Base-by-base conservation (phyloP, 352 stramenopile species). In the Phytophthora pinifolia region DNA sequence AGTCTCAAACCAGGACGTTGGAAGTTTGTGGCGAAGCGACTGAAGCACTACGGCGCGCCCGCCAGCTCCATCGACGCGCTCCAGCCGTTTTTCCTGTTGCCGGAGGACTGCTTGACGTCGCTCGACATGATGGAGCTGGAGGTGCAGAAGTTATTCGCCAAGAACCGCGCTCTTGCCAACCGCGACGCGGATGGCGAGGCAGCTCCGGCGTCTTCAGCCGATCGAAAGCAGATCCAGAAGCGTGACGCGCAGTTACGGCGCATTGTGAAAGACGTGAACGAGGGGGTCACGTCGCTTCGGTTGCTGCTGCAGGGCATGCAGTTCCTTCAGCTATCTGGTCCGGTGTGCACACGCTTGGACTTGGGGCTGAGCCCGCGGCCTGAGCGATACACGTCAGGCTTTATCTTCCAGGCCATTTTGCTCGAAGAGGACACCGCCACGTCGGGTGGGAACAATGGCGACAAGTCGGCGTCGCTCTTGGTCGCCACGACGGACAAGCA, bases 391-490 rank as follows among this genome's bases (percentile, higher is more conserved):
- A 76, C 78, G 1, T 90, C 80, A 12, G 86, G 83, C 1, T 89
- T 95, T 39, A 78, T 95, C 30, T 95, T 95, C 59, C 82, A 94
- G 53, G 83, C 84, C 3, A 81, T 92, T 22, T 75, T 92, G 37
- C 67, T 84, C 17, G 65, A 55, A 22, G 55, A 65, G 31, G 45
- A 53, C 25, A 38, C 53, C 32, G 45, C 59, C 25, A 38, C 53
- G 27, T 59, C 53, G 49, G 39, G 54, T 34, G 54, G 45, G 6
- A 55, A 57, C n/a, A 54, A 17, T 45, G 31, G 27, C 32, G 36
- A 58, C 10, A 58, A 46, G 4, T 49, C 48, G n/a, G 60, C 64
- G 0, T 77, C 60, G 18, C 27, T 58, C 13, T 67, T 73, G 12
- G 65, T 72, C 2, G 54, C 59, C 5, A 66, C 62, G 6, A 88